Conservation (phyloP, 352 stramenopile genomes). For the Phytopythium vexans region DNA sequence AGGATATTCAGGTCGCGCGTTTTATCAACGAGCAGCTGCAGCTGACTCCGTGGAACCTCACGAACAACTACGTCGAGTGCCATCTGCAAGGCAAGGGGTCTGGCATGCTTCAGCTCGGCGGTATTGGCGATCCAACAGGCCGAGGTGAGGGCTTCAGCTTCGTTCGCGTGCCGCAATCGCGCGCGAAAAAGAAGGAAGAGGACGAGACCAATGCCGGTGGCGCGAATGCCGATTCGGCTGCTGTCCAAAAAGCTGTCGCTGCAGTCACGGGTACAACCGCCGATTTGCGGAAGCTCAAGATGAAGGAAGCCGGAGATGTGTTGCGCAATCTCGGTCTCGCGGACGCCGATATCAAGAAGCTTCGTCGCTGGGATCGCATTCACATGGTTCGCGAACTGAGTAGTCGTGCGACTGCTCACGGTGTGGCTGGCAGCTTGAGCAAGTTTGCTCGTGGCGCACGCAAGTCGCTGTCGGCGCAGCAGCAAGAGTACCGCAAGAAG, state of each 20-base stretch:
- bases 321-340: slow-evolving; percentile 73
- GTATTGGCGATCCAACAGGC: slow-evolving; percentile 76
- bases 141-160: slow-evolving; percentile 86
- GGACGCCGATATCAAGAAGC: slow-evolving; percentile 79
- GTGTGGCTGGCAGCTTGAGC: slow-evolving; percentile 65
- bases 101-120: slow-evolving; percentile 75
- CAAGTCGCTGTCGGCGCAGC: slow-evolving; percentile 78
- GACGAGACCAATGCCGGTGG: slow-evolving; percentile 51
- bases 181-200: slow-evolving; percentile 80
- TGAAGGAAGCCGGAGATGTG: slow-evolving; percentile 82
- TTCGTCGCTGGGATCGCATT: slow-evolving; percentile 81
- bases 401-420: slow-evolving; percentile 66
- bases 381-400: slow-evolving; percentile 78
- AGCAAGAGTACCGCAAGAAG: slow-evolving; percentile 84
- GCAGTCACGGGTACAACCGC: slow-evolving; percentile 80
- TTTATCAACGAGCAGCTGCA: slow-evolving; percentile 81
- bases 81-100: slow-evolving; percentile 83
- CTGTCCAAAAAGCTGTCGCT: slow-evolving; percentile 74
- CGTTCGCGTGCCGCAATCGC: slow-evolving; percentile 68
- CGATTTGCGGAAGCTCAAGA: slow-evolving; percentile 84
- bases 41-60: slow-evolving; percentile 82
- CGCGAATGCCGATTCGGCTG: slow-evolving; percentile 45
- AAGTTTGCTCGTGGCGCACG: slow-evolving; percentile 79
- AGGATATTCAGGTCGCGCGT: slow-evolving; percentile 75
- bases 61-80: slow-evolving; percentile 85